Evolutionary conservation across 2,329 filamentous ascomycete genomes (phyloP).

Genomic region (Rosellinia necatrix): DNA sequence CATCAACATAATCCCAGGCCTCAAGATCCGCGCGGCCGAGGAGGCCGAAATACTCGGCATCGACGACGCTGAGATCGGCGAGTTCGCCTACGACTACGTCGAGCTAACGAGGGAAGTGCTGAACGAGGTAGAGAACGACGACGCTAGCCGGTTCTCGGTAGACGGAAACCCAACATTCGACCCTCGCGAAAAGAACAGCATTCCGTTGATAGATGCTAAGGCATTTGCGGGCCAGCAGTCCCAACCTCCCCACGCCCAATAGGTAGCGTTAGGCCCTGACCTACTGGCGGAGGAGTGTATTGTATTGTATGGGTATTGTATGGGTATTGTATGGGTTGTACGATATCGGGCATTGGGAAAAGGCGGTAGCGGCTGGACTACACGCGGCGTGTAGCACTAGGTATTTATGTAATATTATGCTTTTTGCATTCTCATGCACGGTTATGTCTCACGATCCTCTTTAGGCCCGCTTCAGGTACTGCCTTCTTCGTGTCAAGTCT

Average conservation of each 20-base stretch:
- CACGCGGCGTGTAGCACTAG: too few relatives aligned
- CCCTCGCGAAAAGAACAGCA: constrained; percentile 54
- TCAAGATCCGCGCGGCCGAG: constrained; percentile 73
- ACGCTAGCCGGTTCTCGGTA: constrained; percentile 49
- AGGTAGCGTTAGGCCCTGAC: constrained; percentile 6
- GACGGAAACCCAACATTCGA: constrained; percentile 46
- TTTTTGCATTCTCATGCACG: too few relatives aligned
- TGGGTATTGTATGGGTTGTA: constrained; percentile 20
- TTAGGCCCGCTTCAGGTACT: too few relatives aligned
- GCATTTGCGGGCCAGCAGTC: constrained; percentile 47
- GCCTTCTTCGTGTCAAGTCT: too few relatives aligned
- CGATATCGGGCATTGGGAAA: constrained; percentile 13
- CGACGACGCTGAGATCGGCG: constrained; percentile 88
- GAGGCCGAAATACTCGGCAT: constrained; percentile 85
- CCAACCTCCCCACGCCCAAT: constrained; percentile 35
- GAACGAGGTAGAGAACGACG: constrained; percentile 52
- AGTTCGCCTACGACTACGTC: constrained; percentile 95
- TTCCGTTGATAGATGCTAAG: constrained; percentile 52
- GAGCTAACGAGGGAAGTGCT: constrained; percentile 65
- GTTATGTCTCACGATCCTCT: too few relatives aligned
- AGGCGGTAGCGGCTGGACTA: too few relatives aligned
- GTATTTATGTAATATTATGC: too few relatives aligned
- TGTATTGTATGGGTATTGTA: too few relatives aligned
- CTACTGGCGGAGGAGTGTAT: background rate
- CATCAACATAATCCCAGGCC: constrained; percentile 77